Evolutionary conservation across 768 basidiomycete species (phyloP).

Genomic region (Boletus barrowsii): DNA sequence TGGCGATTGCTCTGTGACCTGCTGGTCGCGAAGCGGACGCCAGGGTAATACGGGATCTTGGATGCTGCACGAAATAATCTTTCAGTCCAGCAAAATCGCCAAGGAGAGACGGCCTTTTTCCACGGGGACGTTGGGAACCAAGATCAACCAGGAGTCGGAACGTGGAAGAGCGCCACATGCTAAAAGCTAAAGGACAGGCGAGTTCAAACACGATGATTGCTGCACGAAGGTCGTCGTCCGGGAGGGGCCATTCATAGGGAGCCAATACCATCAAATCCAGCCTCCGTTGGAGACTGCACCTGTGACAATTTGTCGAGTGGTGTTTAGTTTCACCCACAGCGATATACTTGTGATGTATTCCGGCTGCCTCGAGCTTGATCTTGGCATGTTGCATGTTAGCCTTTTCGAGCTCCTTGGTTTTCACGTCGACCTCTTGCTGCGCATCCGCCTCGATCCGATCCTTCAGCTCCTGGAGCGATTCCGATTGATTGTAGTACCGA

Average conservation of each 20-base stretch:
- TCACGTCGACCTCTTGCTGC: slow-evolving; percentile 9
- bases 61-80: neutral
- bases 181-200: slow-evolving; percentile 33
- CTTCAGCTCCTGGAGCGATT: slow-evolving; percentile 22
- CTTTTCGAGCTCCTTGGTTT: slow-evolving; percentile 24
- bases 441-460: slow-evolving; percentile 30
- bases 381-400: slow-evolving; percentile 10
- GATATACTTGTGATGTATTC: neutral
- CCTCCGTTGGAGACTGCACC: slow-evolving; percentile 23
- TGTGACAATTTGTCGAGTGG: neutral
- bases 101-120: neutral
- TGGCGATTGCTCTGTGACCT: neutral
- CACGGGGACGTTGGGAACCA: slow-evolving; percentile 12
- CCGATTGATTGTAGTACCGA: slow-evolving; percentile 28
- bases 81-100: neutral
- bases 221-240: slow-evolving; percentile 18
- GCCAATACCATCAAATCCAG: slow-evolving; percentile 25
- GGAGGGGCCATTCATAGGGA: slow-evolving; percentile 47
- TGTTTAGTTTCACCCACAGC: no score
- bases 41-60: no score
- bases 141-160: slow-evolving; percentile 34
- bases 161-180: slow-evolving; percentile 33
- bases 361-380: neutral
- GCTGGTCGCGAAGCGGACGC: neutral
- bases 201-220: slow-evolving; percentile 42